Evolutionary conservation across 2,329 filamentous ascomycete species (phyloP).

Genomic region (Seiridium cupressi): DNA sequence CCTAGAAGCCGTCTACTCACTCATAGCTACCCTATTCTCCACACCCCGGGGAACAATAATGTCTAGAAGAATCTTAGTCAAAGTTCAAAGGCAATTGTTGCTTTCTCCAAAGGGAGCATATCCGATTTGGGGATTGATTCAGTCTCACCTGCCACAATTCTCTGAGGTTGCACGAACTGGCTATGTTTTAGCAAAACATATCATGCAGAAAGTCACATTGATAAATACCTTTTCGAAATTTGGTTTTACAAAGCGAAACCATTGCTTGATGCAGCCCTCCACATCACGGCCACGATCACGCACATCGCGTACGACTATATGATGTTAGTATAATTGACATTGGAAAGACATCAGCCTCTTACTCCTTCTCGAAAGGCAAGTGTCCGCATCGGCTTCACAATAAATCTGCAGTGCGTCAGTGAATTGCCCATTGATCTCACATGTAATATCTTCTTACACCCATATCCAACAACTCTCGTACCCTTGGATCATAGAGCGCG

Average conservation of each 20-base stretch:
- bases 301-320: constrained; percentile 78
- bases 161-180: constrained; percentile 86
- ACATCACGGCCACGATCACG: constrained; percentile 86
- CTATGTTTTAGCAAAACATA: constrained; percentile 12
- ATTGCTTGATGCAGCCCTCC: constrained; percentile 96
- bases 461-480: constrained; percentile 86
- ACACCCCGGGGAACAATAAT: constrained; percentile 94
- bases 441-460: constrained; percentile 51
- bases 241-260: constrained; percentile 94
- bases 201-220: background rate
- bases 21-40: constrained; percentile 89
- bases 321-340: constrained; percentile 12
- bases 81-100: background rate
- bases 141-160: constrained; percentile 71
- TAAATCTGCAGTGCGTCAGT: constrained; percentile 64
- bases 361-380: constrained; percentile 88
- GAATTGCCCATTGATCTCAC: background rate
- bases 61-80: constrained; percentile 45
- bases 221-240: constrained; percentile 75
- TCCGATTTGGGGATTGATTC: background rate
- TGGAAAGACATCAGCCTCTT: constrained; percentile 31
- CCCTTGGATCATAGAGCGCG: constrained; percentile 82
- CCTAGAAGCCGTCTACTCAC: constrained; percentile 37
- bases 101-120: background rate
- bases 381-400: constrained; percentile 92